Percentiles rank a stretch among this genome's conserved stretches.
phyloP scores from a whole-genome alignment of 371 early-diverging fungal genomes.

The Parasitella parasitica region DNA sequence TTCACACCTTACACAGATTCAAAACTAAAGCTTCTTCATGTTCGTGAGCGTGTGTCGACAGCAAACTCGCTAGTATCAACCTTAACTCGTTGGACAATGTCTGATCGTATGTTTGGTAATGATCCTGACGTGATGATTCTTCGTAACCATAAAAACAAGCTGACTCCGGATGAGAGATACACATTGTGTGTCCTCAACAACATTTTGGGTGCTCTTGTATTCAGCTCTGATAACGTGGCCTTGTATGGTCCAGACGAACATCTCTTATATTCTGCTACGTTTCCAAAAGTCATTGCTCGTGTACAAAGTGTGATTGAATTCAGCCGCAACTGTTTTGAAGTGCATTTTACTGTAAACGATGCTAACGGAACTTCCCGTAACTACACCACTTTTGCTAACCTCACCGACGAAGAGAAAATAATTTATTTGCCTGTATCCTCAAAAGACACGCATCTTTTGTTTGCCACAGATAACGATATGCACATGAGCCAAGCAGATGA shows the following conservation, averaged over 20 bases:
- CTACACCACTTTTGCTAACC: slow-evolving; percentile 48
- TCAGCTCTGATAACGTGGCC: slow-evolving; percentile 51
- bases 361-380: slow-evolving; percentile 10
- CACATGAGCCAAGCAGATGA: slow-evolving; percentile 32
- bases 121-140: slow-evolving; percentile 64
- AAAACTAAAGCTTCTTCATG: slow-evolving; percentile 52
- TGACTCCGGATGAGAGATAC: slow-evolving; percentile 46
- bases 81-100: slow-evolving; percentile 55
- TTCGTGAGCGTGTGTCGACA: slow-evolving; percentile 61
- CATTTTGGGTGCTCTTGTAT: slow-evolving; percentile 59
- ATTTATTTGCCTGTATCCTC: slow-evolving; percentile 36
- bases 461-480: slow-evolving; percentile 39
- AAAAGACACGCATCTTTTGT: slow-evolving; percentile 27
- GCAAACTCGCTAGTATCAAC: slow-evolving; percentile 58
- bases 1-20: too few species aligned
- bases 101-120: slow-evolving; percentile 62
- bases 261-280: slow-evolving; percentile 37
- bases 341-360: slow-evolving; percentile 33
- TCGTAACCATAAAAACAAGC: slow-evolving; percentile 51
- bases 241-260: slow-evolving; percentile 49
- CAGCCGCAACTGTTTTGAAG: slow-evolving; percentile 42
- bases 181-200: slow-evolving; percentile 61
- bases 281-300: slow-evolving; percentile 46
- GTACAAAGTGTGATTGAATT: slow-evolving; percentile 44
- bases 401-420: slow-evolving; percentile 43